These are phyloP conservation scores for Verticillium nubilum DNA, from an alignment of 2,329 filamentous ascomycete species.

Conservation along the genomic window DNA sequence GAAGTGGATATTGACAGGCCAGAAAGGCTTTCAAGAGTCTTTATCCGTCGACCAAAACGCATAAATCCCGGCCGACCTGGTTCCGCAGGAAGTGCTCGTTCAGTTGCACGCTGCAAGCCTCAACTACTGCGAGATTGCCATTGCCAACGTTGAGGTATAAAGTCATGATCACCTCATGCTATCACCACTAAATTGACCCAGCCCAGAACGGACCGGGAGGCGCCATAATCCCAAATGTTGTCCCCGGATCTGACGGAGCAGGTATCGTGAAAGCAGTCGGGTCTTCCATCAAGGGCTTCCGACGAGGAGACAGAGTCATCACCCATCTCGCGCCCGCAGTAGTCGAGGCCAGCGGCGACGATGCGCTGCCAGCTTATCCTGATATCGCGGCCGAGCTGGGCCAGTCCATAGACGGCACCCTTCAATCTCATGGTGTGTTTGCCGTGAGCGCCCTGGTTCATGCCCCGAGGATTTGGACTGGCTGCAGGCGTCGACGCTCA, in stretches of 20 bases:
- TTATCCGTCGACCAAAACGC: slow-evolving; percentile 21
- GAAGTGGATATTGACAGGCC: slow-evolving; percentile 24
- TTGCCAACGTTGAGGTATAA: background rate
- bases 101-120: background rate
- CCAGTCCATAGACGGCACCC: slow-evolving; percentile 49
- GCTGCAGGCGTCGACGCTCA: slow-evolving; percentile 34
- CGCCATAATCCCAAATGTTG: background rate
- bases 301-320: background rate
- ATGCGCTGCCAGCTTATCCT: background rate
- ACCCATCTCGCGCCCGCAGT: background rate
- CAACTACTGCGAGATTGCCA: slow-evolving; percentile 3
- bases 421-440: slow-evolving; percentile 53
- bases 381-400: slow-evolving; percentile 44
- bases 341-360: background rate
- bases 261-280: background rate
- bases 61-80: background rate
- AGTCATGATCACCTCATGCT: no score
- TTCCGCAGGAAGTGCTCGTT: background rate
- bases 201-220: background rate
- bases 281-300: background rate
- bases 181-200: background rate
- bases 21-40: slow-evolving; percentile 27
- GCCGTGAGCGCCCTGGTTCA: slow-evolving; percentile 50
- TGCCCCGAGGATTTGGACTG: slow-evolving; percentile 38
- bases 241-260: slow-evolving; percentile 2